phyloP scores from a whole-genome alignment of 2,329 filamentous ascomycete genomes.

The Diaporthe velutina region DNA sequence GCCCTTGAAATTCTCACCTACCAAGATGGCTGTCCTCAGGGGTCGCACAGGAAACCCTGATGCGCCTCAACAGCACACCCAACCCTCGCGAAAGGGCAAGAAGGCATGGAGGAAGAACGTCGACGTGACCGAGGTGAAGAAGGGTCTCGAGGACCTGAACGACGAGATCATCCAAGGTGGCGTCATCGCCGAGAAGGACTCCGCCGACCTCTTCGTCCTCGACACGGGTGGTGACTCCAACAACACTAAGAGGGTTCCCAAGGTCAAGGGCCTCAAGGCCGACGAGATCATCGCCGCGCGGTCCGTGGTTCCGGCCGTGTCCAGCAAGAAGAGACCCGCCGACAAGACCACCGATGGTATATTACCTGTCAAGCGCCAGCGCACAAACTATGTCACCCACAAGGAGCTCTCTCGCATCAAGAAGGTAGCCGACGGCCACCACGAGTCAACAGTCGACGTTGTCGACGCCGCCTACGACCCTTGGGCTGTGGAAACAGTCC shows the following conservation, averaged over 20 bases:
- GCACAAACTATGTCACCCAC: slow-evolving; percentile 83
- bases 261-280: slow-evolving; percentile 84
- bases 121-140: slow-evolving; percentile 87
- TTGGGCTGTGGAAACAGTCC: slow-evolving; percentile 67
- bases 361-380: slow-evolving; percentile 79
- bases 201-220: slow-evolving; percentile 86
- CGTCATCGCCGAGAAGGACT: slow-evolving; percentile 84
- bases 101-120: slow-evolving; percentile 99
- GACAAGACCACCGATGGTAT: slow-evolving; percentile 80
- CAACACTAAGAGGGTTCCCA: slow-evolving; percentile 73
- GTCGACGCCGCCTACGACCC: slow-evolving; percentile 81
- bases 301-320: slow-evolving; percentile 84
- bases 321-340: slow-evolving; percentile 80
- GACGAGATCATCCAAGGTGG: slow-evolving; percentile 94
- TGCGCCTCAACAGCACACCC: slow-evolving; percentile 84
- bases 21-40: slow-evolving; percentile 66
- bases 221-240: slow-evolving; percentile 80
- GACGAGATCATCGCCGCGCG: slow-evolving; percentile 92
- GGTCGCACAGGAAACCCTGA: slow-evolving; percentile 59
- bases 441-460: slow-evolving; percentile 65
- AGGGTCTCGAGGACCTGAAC: slow-evolving; percentile 85
- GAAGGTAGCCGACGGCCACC: slow-evolving; percentile 81
- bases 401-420: slow-evolving; percentile 86
- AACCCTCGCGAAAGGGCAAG: slow-evolving; percentile 96
- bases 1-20: not conserved